phyloP scores from a whole-genome alignment of 768 basidiomycete species.

The Tulasnella sp. region DNA sequence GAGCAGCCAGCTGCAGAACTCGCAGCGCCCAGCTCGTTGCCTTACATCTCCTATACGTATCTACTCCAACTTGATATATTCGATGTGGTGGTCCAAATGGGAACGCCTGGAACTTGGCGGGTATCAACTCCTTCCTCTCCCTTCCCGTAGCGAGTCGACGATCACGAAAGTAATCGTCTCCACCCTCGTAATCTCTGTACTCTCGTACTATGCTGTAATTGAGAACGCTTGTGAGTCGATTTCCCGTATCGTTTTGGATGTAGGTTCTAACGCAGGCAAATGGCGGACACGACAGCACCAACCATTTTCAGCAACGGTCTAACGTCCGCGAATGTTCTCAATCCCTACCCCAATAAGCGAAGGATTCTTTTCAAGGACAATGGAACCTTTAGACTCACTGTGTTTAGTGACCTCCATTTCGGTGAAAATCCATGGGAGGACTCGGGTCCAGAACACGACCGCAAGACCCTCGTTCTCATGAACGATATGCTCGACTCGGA shows the following conservation, averaged over 20 bases:
- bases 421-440: constrained; percentile 70
- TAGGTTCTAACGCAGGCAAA: background rate
- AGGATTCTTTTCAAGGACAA: constrained; percentile 54
- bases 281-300: background rate
- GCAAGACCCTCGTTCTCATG: constrained; percentile 60
- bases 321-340: constrained; percentile 30
- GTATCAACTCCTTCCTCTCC: background rate
- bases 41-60: background rate
- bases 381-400: constrained; percentile 65
- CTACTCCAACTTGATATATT: too few species aligned
- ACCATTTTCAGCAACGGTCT: background rate
- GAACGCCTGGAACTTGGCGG: background rate
- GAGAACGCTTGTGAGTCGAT: background rate
- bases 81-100: background rate
- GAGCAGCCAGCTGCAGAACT: background rate
- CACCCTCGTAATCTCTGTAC: background rate
- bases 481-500: constrained; percentile 53
- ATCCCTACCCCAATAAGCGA: constrained; percentile 49
- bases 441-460: constrained; percentile 59
- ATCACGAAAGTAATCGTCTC: background rate
- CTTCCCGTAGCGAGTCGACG: background rate
- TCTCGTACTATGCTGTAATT: background rate
- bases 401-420: constrained; percentile 73
- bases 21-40: background rate
- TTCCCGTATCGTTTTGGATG: too few species aligned